phyloP scores from a whole-genome alignment of 139 green algal species.

The Chlamydomonas urium region DNA sequence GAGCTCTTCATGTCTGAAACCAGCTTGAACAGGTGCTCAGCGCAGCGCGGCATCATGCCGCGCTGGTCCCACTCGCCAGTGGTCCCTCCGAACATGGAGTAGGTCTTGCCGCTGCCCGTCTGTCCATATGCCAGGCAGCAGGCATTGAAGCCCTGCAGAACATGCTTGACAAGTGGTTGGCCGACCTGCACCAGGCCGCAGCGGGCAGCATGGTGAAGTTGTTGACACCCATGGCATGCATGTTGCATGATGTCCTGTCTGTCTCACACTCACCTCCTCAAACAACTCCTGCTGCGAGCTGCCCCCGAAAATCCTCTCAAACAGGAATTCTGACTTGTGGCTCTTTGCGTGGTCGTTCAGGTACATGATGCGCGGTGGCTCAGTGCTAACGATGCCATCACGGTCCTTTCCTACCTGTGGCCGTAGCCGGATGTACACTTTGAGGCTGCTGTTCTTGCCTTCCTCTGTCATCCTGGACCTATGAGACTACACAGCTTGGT shows the following conservation, averaged over 20 bases:
- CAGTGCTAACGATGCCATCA: slow-evolving; percentile 2
- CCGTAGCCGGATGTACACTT: slow-evolving; percentile 19
- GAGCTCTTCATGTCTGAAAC: not conserved
- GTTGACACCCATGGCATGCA: not conserved
- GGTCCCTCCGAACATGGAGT: slow-evolving; percentile 36
- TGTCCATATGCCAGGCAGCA: slow-evolving; percentile 57
- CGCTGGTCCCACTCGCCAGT: slow-evolving; percentile 1
- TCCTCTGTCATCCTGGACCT: not conserved
- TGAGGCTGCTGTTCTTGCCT: slow-evolving; percentile 17
- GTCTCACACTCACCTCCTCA: slow-evolving; percentile 3
- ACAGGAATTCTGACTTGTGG: slow-evolving; percentile 33
- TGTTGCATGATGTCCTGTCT: not conserved
- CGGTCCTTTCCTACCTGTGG: slow-evolving; percentile 1
- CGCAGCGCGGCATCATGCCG: slow-evolving; percentile 33
- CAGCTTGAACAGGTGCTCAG: slow-evolving; percentile 28
- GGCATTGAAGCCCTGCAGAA: slow-evolving; percentile 47
- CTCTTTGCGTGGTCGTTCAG: slow-evolving; percentile 26
- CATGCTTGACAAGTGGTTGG: slow-evolving; percentile 29
- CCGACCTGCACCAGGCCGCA: slow-evolving; percentile 6
- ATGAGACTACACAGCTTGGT: too few relatives aligned
- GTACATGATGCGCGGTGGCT: slow-evolving; percentile 21
- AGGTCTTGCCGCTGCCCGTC: slow-evolving; percentile 50
- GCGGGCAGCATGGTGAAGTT: not conserved
- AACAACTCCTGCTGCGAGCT: slow-evolving; percentile 26
- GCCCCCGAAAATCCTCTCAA: slow-evolving; percentile 30